Evolutionary conservation across 257 asterid species (phyloP).

Genomic region (Capsicum rhomboideum): DNA sequence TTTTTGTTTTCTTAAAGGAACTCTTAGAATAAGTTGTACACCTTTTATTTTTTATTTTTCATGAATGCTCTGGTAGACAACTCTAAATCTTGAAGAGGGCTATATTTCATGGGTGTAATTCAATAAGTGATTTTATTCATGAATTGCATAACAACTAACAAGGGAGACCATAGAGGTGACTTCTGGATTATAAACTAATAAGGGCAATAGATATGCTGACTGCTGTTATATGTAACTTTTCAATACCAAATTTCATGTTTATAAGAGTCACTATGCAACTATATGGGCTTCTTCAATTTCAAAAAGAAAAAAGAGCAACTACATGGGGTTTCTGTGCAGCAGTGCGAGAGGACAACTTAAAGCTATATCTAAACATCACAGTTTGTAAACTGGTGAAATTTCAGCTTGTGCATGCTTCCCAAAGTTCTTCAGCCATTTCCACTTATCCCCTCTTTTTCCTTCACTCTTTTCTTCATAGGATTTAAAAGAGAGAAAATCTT

Average conservation of each 20-base stretch:
- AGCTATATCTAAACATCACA: background rate
- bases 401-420: background rate
- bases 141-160: background rate
- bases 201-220: background rate
- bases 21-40: background rate
- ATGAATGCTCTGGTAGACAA: background rate
- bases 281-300: background rate
- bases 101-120: background rate
- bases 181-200: background rate
- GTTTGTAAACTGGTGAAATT: background rate
- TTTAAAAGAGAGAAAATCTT: background rate
- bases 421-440: background rate
- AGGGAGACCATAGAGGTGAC: background rate
- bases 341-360: background rate
- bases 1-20: background rate
- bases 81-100: background rate
- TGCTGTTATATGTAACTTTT: background rate
- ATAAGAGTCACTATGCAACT: constrained; percentile 3
- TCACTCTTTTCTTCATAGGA: background rate
- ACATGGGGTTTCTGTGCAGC: background rate
- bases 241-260: background rate
- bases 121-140: background rate
- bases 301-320: background rate
- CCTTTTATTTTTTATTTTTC: background rate
- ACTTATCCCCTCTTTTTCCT: background rate